phyloP scores from a whole-genome alignment of 164 flowering plant species.

The Cinnamomum micranthum region DNA sequence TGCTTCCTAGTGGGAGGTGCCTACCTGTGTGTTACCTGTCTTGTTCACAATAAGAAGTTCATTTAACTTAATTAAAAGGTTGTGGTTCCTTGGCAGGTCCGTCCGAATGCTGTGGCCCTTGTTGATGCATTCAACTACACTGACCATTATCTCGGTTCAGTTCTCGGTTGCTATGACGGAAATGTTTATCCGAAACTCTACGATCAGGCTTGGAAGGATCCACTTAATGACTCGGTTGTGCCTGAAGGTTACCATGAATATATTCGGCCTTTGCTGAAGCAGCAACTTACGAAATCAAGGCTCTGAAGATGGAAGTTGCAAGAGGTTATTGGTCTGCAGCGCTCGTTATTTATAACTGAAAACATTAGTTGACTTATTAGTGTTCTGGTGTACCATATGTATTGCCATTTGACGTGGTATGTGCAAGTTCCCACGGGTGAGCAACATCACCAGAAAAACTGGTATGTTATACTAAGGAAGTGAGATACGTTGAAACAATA shows the following conservation, averaged over 20 bases:
- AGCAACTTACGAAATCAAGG: constrained; percentile 60
- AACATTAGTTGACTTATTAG: no score
- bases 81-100: constrained; percentile 39
- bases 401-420: no score
- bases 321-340: neutral
- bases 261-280: constrained; percentile 76
- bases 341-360: neutral
- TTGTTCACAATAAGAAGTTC: no score
- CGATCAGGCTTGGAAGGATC: constrained; percentile 91
- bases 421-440: no score
- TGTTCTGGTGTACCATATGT: no score
- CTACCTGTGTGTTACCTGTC: no score
- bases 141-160: constrained; percentile 86
- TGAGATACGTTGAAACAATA: no score
- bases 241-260: constrained; percentile 88
- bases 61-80: neutral
- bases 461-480: no score
- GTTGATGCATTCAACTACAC: constrained; percentile 96
- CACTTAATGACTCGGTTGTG: constrained; percentile 77
- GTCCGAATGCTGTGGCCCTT: constrained; percentile 89
- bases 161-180: constrained; percentile 92
- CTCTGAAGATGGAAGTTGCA: constrained; percentile 31
- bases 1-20: no score
- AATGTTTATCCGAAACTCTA: constrained; percentile 96
- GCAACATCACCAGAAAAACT: no score